Evolutionary conservation across 768 basidiomycete species (phyloP).

Genomic region (Boletus reticuloceps): DNA sequence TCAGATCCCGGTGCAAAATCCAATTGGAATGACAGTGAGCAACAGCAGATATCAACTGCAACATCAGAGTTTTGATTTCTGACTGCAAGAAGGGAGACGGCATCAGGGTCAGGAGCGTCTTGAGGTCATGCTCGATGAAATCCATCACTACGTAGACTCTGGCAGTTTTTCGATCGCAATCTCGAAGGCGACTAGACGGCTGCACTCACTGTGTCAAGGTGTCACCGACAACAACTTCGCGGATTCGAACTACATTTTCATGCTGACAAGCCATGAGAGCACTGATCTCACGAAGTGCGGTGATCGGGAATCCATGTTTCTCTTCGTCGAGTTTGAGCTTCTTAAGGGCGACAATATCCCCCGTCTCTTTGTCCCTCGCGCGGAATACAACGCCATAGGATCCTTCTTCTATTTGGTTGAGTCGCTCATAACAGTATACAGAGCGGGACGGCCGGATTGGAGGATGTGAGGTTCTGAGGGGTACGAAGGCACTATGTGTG

Average conservation of each 20-base stretch:
- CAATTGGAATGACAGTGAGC: slow-evolving; percentile 93
- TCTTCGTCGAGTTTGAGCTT: slow-evolving; percentile 98
- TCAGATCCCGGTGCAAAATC: slow-evolving; percentile 97
- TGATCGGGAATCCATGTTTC: slow-evolving; percentile 98
- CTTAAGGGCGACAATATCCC: slow-evolving; percentile 95
- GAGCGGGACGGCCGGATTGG: slow-evolving; percentile 83
- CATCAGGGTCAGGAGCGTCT: slow-evolving; percentile 92
- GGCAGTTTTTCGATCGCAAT: slow-evolving; percentile 15
- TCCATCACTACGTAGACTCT: slow-evolving; percentile 99
- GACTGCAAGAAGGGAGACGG: slow-evolving; percentile 95
- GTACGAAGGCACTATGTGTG: slow-evolving; percentile 68
- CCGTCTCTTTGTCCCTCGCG: slow-evolving; percentile 92
- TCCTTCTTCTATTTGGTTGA: slow-evolving; percentile 99
- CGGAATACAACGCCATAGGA: slow-evolving; percentile 97
- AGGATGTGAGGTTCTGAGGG: slow-evolving; percentile 74
- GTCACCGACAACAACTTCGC: slow-evolving; percentile 97
- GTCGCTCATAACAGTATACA: slow-evolving; percentile 88
- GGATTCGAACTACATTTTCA: slow-evolving; percentile 95
- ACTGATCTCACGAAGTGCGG: slow-evolving; percentile 90
- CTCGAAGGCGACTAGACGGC: slow-evolving; percentile 3
- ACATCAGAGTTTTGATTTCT: slow-evolving; percentile 96
- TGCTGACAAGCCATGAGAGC: slow-evolving; percentile 94
- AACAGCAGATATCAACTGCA: slow-evolving; percentile 91
- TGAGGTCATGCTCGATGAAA: slow-evolving; percentile 99
- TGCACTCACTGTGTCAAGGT: slow-evolving; percentile 94